Evolutionary conservation across 2,329 filamentous ascomycete genomes (phyloP), one percentile per base, ranked within the genome.

Genomic region (Stachybotrys echinatus): DNA sequence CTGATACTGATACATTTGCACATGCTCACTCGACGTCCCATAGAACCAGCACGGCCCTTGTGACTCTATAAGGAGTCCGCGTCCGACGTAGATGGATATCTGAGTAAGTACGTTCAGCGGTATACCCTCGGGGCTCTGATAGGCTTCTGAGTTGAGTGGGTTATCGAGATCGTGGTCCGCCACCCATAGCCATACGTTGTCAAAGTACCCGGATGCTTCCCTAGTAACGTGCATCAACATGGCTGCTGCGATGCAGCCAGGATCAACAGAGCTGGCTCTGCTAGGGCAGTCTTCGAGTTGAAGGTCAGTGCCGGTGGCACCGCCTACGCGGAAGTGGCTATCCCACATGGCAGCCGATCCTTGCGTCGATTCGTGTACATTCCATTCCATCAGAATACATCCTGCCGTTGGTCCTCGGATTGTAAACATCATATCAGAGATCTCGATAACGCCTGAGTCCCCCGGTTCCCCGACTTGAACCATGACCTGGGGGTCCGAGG

Each of bases 291-390:
- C 78, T 58, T 79, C 73, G 21, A 77, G 76, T 61, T 84, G 80
- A 8, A 90, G 74, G 48, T 83, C 69, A 17, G 85, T 86, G 38
- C 87, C 87, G 2, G 77, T 77, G 23, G 79, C 80, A n/a, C 88
- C 88, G 55, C 87, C 87, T 51, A 92, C 77, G 57, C 88, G 83
- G 65, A 87, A 76, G 67, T 92, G 87, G 12, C 23, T 50, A 42
- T 55, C 56, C 54, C 52, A 55, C 46, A 55, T 45, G 10, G 50
- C 58, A 0, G 57, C 58, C 0, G 54, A 23, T 83, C 83, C 55
- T 76, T 75, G 48, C 62, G 89, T 89, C 85, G 85, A 90, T 61
- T 90, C 76, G 27, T 20, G 44, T 6, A 46, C n/a, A 31, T 46
- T 46, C 44, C 44, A 46, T n/a, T 46, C 44, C 60, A 90, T 76